Conservation (phyloP, 495 filamentous ascomycete genomes). For the Xylaria cubensis region DNA sequence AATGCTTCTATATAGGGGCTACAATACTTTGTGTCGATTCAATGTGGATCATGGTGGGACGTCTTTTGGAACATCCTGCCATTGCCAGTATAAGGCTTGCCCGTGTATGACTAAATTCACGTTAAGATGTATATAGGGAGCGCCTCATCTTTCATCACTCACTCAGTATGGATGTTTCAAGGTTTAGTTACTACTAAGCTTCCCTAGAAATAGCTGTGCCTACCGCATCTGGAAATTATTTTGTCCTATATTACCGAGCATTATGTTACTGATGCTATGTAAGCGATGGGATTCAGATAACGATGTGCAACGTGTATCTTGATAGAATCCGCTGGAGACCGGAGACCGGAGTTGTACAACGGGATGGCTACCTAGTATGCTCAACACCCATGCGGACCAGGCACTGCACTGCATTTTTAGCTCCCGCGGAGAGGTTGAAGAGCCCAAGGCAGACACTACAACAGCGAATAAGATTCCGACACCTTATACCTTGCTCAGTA, state of each 20-base stretch:
- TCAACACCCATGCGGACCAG: too few relatives aligned
- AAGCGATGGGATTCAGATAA: background rate
- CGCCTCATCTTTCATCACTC: background rate
- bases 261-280: too few relatives aligned
- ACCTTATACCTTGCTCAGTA: too few relatives aligned
- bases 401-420: too few relatives aligned
- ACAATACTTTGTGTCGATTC: background rate
- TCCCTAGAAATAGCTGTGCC: background rate
- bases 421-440: too few relatives aligned
- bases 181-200: background rate
- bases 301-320: background rate
- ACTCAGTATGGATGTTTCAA: background rate
- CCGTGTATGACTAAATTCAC: background rate
- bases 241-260: too few relatives aligned
- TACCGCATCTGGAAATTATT: background rate
- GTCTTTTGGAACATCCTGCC: background rate
- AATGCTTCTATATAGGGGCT: background rate
- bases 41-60: background rate
- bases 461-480: too few relatives aligned
- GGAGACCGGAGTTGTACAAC: too few relatives aligned
- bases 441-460: too few relatives aligned
- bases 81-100: background rate
- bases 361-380: too few relatives aligned
- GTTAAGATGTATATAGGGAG: background rate
- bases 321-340: too few relatives aligned